A percentile compares a stretch with the other conserved stretches of the same genome.
phyloP scores from a whole-genome alignment of 129 eudicot genomes.

The Artemisia annua region DNA sequence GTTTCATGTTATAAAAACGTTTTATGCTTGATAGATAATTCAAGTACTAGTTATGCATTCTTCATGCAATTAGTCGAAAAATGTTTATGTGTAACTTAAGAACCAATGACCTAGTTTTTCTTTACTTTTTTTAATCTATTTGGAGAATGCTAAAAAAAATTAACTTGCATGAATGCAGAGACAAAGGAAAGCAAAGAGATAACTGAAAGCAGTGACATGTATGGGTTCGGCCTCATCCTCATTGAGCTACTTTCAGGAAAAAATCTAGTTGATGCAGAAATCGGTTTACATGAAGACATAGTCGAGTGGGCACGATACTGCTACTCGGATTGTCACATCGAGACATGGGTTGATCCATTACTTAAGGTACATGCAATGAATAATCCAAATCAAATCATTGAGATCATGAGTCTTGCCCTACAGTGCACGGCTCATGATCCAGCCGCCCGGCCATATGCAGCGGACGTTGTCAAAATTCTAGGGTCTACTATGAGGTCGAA shows the following conservation, averaged over 20 bases:
- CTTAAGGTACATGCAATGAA: slow-evolving; percentile 33
- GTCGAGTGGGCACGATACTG: slow-evolving; percentile 92
- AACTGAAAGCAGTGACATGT: slow-evolving; percentile 63
- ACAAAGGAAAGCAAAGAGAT: slow-evolving; percentile 49
- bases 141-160: background rate
- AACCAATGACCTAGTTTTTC: too few relatives aligned
- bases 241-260: slow-evolving; percentile 75
- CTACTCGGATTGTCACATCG: slow-evolving; percentile 88
- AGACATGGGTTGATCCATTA: slow-evolving; percentile 74
- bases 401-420: slow-evolving; percentile 73
- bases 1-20: too few relatives aligned
- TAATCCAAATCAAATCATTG: slow-evolving; percentile 52
- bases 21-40: too few relatives aligned
- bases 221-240: slow-evolving; percentile 69
- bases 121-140: too few relatives aligned
- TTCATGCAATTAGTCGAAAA: too few relatives aligned
- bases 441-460: slow-evolving; percentile 57
- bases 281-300: slow-evolving; percentile 58
- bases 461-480: slow-evolving; percentile 50
- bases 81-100: too few relatives aligned
- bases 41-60: too few relatives aligned
- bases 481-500: slow-evolving; percentile 43
- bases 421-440: slow-evolving; percentile 79
- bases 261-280: slow-evolving; percentile 44
- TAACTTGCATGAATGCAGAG: slow-evolving; percentile 44